These are phyloP conservation scores for Cnidoscolus chayamansa DNA, from an alignment of 441 rosid species.

Conservation along the genomic window DNA sequence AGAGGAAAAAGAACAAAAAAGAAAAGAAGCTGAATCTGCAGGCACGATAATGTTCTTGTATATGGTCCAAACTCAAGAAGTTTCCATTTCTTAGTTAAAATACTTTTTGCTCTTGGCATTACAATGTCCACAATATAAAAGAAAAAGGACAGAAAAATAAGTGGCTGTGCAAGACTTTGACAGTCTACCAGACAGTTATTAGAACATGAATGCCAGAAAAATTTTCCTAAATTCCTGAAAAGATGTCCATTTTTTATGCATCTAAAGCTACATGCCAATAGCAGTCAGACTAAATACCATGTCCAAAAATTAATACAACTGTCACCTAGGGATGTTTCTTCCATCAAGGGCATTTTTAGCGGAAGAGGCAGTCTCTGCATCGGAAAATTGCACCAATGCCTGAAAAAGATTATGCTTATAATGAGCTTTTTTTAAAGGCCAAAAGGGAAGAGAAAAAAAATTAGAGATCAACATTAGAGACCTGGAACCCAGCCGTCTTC, in stretches of 20 bases:
- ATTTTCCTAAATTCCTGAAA: slow-evolving; percentile 7
- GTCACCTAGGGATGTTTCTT: slow-evolving; percentile 99
- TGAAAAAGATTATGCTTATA: slow-evolving; percentile 30
- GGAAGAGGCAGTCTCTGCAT: slow-evolving; percentile 82
- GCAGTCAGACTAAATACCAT: slow-evolving; percentile 55
- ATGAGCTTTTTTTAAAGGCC: slow-evolving; percentile 22
- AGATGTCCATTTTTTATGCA: slow-evolving; percentile 14
- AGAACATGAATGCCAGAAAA: slow-evolving; percentile 5
- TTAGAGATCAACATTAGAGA: slow-evolving; percentile 16
- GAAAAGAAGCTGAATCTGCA: not conserved
- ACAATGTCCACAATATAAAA: not conserved
- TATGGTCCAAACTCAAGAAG: not conserved
- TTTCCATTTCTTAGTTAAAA: not conserved
- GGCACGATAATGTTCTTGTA: not conserved
- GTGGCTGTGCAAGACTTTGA: not conserved
- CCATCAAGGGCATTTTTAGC: slow-evolving; percentile 89
- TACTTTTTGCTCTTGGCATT: not conserved
- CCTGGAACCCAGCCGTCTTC: slow-evolving; percentile 99
- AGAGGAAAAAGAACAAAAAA: no score
- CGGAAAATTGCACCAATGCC: slow-evolving; percentile 99
- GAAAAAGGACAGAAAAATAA: not conserved
- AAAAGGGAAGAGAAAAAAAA: slow-evolving; percentile 10
- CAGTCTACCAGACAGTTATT: slow-evolving; percentile 13
- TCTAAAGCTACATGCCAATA: slow-evolving; percentile 33
- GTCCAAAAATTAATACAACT: slow-evolving; percentile 57